These are phyloP conservation scores for Spongispora temasekensis DNA, from an alignment of 1,284 basidiomycete genomes.

Conservation along the genomic window DNA sequence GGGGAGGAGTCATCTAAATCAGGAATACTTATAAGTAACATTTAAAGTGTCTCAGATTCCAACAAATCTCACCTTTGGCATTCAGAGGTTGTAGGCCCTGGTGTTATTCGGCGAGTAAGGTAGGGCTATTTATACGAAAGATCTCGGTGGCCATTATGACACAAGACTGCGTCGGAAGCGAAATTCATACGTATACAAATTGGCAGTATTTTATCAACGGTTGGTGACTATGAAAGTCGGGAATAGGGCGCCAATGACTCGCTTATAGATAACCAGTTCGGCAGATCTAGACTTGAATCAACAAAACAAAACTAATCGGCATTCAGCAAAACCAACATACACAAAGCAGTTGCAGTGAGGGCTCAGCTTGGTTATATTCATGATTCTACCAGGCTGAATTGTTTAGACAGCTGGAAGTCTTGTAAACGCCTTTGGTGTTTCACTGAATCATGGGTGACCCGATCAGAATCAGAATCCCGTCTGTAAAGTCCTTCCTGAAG, in stretches of 20 bases:
- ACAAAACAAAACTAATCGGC: too few relatives aligned
- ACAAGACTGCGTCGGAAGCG: conserved; percentile 2
- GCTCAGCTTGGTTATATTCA: too few relatives aligned
- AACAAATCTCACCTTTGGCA: conserved; percentile 15
- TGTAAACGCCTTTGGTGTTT: too few relatives aligned
- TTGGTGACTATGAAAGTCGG: too few relatives aligned
- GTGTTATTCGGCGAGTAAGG: not conserved
- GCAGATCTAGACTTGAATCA: too few relatives aligned
- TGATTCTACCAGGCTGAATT: too few relatives aligned
- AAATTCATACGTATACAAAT: conserved; percentile 2
- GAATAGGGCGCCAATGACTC: too few relatives aligned
- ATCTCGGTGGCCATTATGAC: conserved; percentile 8
- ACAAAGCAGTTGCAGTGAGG: too few relatives aligned
- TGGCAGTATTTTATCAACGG: not conserved
- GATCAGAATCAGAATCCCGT: not conserved
- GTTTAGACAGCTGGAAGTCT: too few relatives aligned
- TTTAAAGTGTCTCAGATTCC: not conserved
- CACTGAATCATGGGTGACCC: too few relatives aligned
- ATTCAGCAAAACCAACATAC: too few relatives aligned
- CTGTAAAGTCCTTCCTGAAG: not conserved
- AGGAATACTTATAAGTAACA: not conserved
- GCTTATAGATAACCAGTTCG: too few relatives aligned
- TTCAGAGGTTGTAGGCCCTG: not conserved
- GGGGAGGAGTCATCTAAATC: conserved; percentile 13
- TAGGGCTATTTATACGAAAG: conserved; percentile 18